Percentiles rank a stretch among this genome's conserved stretches.
phyloP scores from a whole-genome alignment of 495 filamentous ascomycete species.

The Immersiella caudata region DNA sequence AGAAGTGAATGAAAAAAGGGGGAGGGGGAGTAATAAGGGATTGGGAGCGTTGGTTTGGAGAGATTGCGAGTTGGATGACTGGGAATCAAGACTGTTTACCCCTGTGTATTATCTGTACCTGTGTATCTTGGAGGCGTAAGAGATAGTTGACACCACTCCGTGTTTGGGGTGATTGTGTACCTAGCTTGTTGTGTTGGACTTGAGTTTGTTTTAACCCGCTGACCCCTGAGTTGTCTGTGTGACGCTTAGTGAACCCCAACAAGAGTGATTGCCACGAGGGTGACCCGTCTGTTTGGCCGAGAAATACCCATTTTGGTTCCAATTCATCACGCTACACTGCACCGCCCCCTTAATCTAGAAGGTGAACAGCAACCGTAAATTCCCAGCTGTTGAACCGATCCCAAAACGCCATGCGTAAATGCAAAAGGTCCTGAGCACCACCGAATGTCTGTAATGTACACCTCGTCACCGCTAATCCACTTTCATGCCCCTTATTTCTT shows the following conservation, averaged over 20 bases:
- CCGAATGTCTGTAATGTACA: conserved; percentile 28
- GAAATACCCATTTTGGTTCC: neutral
- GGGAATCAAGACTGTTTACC: no score
- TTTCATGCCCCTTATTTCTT: conserved; percentile 62
- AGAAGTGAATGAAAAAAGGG: neutral
- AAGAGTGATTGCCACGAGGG: no score
- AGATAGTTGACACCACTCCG: no score
- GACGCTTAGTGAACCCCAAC: no score
- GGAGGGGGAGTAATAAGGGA: neutral
- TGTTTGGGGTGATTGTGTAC: no score
- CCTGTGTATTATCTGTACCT: no score
- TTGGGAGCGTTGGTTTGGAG: neutral
- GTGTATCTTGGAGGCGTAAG: neutral
- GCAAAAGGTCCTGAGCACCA: conserved; percentile 17
- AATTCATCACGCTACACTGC: neutral
- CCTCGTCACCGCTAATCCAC: neutral
- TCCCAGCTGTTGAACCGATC: conserved; percentile 26
- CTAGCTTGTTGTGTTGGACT: no score
- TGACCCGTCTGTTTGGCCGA: no score
- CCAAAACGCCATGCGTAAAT: conserved; percentile 38
- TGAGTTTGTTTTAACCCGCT: no score
- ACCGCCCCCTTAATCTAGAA: neutral
- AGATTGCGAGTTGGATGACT: neutral
- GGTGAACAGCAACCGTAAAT: conserved; percentile 11
- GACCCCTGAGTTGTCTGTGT: no score